Conservation (phyloP, 495 filamentous ascomycete species). For the Hypomontagnella monticulosa region DNA sequence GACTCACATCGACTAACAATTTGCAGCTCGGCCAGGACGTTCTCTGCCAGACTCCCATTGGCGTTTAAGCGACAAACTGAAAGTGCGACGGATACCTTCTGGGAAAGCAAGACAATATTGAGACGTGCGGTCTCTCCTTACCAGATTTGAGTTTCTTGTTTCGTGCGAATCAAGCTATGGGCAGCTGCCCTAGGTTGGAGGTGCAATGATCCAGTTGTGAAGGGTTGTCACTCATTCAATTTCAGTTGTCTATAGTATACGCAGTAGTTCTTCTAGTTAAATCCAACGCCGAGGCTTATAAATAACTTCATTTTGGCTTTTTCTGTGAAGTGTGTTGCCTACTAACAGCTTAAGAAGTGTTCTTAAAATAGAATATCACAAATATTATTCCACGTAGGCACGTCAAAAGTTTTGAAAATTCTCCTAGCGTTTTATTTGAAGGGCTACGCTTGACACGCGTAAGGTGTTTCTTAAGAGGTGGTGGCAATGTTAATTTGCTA, state of each 20-base stretch:
- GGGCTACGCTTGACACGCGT: too few species aligned
- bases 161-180: not conserved
- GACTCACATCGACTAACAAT: conserved; percentile 11
- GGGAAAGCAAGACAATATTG: not conserved
- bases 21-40: conserved; percentile 36
- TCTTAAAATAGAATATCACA: too few species aligned
- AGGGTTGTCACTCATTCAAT: conserved; percentile 25
- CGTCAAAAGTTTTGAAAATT: too few species aligned
- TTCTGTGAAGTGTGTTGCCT: too few species aligned
- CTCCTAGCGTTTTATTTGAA: too few species aligned
- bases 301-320: too few species aligned
- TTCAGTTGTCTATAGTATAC: not conserved
- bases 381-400: too few species aligned
- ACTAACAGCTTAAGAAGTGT: too few species aligned
- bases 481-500: too few species aligned
- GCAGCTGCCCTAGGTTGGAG: not conserved
- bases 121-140: not conserved
- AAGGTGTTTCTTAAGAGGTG: too few species aligned
- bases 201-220: conserved; percentile 23
- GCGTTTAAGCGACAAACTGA: conserved; percentile 22
- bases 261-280: too few species aligned
- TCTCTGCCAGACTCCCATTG: conserved; percentile 41
- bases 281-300: too few species aligned
- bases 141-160: not conserved
- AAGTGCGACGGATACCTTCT: conserved; percentile 1